Evolutionary conservation across 805 yeast genomes (phyloP), one percentile per base, ranked within the genome.

Genomic region (Brettanomyces nanus): DNA sequence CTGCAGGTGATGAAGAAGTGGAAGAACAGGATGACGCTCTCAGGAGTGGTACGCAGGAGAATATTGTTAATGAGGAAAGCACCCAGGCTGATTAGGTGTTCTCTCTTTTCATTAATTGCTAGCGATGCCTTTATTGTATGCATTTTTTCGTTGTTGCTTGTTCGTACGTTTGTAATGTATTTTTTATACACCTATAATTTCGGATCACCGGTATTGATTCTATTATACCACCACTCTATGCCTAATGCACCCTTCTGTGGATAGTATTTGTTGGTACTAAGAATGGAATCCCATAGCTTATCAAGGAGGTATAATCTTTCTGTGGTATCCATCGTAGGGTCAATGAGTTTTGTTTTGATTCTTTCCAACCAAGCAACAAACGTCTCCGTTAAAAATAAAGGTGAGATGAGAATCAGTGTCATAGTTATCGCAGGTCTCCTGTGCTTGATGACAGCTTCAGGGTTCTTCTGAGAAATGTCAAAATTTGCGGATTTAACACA

Each of bases 161-260:
- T n/a, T n/a, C n/a, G n/a, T n/a, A n/a, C n/a, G n/a, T n/a, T n/a
- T n/a, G n/a, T n/a, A n/a, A n/a, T n/a, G n/a, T n/a, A n/a, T n/a
- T n/a, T n/a, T n/a, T n/a, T n/a, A n/a, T n/a, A n/a, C n/a, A 23
- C 10, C 26, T 23, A 23, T 11, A 23, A 23, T 23, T 11, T 23
- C 11, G 26, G 10, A 9, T 23, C 26, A 11, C 11, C 11, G 26
- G 7, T 11, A 23, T 23, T 23, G 10, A n/a, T n/a, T 6, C 20
- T 15, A 18, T 2, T 17, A 51, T 76, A 79, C 85, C 85, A 79
- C 84, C 85, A 79, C 18, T 58, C 57, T 36, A 73, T 65, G 1
- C 75, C 83, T 29, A 73, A 38, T 31, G 68, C 71, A 4, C 76
- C 70, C 45, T 80, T 63, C 44, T 74, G 75, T 39, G 75, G 59